Conservation (phyloP, 352 stramenopile species). For the Phytophthora vignae region DNA sequence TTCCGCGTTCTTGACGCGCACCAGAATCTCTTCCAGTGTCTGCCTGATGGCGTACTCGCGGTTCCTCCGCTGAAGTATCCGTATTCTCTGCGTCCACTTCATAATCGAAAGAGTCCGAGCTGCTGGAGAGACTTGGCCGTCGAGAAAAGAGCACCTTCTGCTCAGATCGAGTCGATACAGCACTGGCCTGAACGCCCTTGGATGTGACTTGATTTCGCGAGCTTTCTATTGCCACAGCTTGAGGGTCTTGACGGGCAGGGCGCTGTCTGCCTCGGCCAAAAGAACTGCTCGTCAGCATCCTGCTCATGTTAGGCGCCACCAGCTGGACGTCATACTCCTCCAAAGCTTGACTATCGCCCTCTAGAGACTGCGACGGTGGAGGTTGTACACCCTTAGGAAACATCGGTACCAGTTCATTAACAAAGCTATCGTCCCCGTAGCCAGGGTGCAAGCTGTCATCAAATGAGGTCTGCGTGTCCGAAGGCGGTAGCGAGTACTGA, state of each 20-base stretch:
- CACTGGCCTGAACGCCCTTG: not conserved
- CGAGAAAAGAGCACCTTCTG: slow-evolving; percentile 9
- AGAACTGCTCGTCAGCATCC: slow-evolving; percentile 36
- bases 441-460: slow-evolving; percentile 49
- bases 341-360: slow-evolving; percentile 26
- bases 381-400: slow-evolving; percentile 42
- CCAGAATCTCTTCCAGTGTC: not conserved
- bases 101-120: slow-evolving; percentile 17
- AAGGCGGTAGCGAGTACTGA: slow-evolving; percentile 71
- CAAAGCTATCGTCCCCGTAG: slow-evolving; percentile 49
- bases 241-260: slow-evolving; percentile 7
- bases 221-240: slow-evolving; percentile 2
- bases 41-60: not conserved
- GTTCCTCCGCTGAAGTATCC: slow-evolving; percentile 6
- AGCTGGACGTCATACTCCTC: slow-evolving; percentile 52
- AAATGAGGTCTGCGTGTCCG: slow-evolving; percentile 70
- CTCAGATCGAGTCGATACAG: not conserved
- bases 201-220: slow-evolving; percentile 3
- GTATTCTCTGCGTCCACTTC: slow-evolving; percentile 17
- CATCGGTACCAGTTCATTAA: slow-evolving; percentile 72
- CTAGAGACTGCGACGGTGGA: slow-evolving; percentile 8
- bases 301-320: slow-evolving; percentile 43
- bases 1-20: not conserved
- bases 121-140: slow-evolving; percentile 10
- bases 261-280: slow-evolving; percentile 28